Percentiles rank a stretch among this genome's conserved stretches.
Conservation (phyloP, 352 stramenopile genomes). For the Globisporangium barbulae region DNA sequence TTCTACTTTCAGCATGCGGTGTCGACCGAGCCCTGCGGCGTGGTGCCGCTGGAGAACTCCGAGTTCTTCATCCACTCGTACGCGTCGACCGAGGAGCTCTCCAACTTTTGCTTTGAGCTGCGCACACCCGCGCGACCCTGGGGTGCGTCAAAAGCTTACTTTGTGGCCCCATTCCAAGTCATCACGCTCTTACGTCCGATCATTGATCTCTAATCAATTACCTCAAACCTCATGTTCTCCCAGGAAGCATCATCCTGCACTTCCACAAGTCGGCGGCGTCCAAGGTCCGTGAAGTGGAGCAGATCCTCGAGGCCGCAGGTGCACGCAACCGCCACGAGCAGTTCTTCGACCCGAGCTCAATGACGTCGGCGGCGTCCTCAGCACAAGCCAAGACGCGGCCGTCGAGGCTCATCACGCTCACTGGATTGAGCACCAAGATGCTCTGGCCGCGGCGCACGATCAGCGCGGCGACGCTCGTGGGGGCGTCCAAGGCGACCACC, state of each 20-base stretch:
- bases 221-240: background rate
- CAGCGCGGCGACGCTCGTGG: conserved; percentile 5
- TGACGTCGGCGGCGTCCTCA: background rate
- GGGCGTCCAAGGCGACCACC: background rate
- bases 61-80: conserved; percentile 78
- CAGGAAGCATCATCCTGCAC: conserved; percentile 74
- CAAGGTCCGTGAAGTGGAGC: conserved; percentile 46
- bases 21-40: conserved; percentile 49
- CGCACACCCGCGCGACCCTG: conserved; percentile 52
- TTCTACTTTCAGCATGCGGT: conserved; percentile 74
- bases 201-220: background rate
- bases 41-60: conserved; percentile 58
- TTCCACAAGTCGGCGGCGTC: conserved; percentile 54
- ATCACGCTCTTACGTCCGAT: background rate
- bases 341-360: conserved; percentile 4
- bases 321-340: conserved; percentile 24
- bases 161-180: background rate
- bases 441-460: conserved; percentile 10
- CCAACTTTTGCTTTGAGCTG: conserved; percentile 77
- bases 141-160: conserved; percentile 27
- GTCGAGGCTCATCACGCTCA: conserved; percentile 19
- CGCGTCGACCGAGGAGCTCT: conserved; percentile 46
- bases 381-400: conserved; percentile 3
- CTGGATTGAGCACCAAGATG: conserved; percentile 12
- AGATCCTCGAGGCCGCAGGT: conserved; percentile 48